These are phyloP conservation scores for Medicago truncatula DNA, from an alignment of 306 rosid species.

Conservation along the genomic window MtrunA17r5.0-ANR NC_053046.1:29123001-29123500, in stretches of 20 bases:
- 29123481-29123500: neutral
- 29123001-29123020: neutral
- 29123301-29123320: neutral
- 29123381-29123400: neutral
- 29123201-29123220: constrained; percentile 1
- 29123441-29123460: neutral
- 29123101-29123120: constrained; percentile 2
- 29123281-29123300: neutral
- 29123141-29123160: neutral
- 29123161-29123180: neutral
- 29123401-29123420: neutral
- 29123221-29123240: neutral
- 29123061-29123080: neutral
- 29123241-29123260: neutral
- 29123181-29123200: neutral
- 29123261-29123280: neutral
- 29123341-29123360: neutral
- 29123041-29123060: neutral
- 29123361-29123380: neutral
- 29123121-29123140: neutral
- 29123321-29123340: neutral
- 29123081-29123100: neutral
- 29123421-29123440: neutral
- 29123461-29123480: neutral
- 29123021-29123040: neutral